phyloP scores from a whole-genome alignment of 768 basidiomycete species.

The Trametopsis cervina region DNA sequence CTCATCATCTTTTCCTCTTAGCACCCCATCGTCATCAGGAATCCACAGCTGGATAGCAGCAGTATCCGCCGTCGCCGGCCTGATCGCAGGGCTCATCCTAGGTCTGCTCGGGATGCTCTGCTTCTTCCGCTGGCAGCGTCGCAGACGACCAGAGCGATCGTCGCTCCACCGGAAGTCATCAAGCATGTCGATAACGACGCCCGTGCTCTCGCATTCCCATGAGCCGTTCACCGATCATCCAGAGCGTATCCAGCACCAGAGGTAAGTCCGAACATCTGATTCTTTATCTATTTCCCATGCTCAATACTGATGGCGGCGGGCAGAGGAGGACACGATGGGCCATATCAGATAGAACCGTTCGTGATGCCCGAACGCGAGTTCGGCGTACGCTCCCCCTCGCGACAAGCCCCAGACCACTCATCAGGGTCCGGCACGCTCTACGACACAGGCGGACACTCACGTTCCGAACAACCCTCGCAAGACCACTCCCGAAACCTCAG shows the following conservation, averaged over 20 bases:
- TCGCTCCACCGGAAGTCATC: constrained; percentile 7
- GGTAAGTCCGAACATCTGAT: neutral
- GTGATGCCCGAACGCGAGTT: constrained; percentile 28
- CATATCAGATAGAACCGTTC: constrained; percentile 40
- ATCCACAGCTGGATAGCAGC: constrained; percentile 16
- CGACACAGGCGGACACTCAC: neutral
- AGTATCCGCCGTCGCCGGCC: constrained; percentile 20
- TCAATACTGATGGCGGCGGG: neutral
- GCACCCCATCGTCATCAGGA: neutral
- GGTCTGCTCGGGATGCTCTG: constrained; percentile 11
- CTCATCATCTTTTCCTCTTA: neutral
- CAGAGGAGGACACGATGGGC: neutral
- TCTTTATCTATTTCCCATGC: neutral
- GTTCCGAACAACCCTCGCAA: neutral
- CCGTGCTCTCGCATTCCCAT: constrained; percentile 2
- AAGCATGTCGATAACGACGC: constrained; percentile 6
- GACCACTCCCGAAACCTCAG: neutral
- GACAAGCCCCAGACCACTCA: neutral
- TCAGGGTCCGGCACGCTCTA: neutral
- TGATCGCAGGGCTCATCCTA: constrained; percentile 16
- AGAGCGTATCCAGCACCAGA: neutral
- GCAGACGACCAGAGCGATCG: neutral
- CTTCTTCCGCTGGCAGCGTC: neutral
- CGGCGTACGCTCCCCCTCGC: constrained; percentile 1
- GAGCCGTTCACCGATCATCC: constrained; percentile 7